These are phyloP conservation scores for Apiospora sp. DNA, from an alignment of 2,329 filamentous ascomycete genomes.

Conservation along the genomic window DNA sequence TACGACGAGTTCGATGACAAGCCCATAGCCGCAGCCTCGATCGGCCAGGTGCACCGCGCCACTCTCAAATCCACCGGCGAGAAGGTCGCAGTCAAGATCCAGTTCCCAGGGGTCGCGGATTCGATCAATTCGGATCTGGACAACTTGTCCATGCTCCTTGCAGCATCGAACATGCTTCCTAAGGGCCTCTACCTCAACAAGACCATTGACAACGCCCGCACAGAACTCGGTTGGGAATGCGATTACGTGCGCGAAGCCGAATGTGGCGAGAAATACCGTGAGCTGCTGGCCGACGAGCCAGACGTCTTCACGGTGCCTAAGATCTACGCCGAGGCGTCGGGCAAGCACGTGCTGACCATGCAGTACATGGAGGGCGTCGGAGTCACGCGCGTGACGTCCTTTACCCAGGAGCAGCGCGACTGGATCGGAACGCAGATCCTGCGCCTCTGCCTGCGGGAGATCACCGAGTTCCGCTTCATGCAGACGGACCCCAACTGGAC, in stretches of 20 bases:
- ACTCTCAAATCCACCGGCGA: conserved; percentile 77
- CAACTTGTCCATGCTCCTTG: conserved; percentile 89
- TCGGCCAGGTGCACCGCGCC: conserved; percentile 93
- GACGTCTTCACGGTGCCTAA: conserved; percentile 81
- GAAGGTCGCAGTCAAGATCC: conserved; percentile 91
- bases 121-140: conserved; percentile 97
- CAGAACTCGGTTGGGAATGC: conserved; percentile 95
- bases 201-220: conserved; percentile 93
- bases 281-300: conserved; percentile 77
- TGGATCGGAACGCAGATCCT: conserved; percentile 97
- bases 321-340: conserved; percentile 80
- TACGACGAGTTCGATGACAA: conserved; percentile 88
- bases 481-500: conserved; percentile 99
- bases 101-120: conserved; percentile 94
- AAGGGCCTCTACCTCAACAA: conserved; percentile 95
- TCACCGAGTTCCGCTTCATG: conserved; percentile 96
- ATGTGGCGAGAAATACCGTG: conserved; percentile 78
- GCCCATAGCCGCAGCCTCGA: conserved; percentile 94
- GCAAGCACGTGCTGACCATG: conserved; percentile 89
- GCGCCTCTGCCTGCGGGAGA: conserved; percentile 89
- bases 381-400: conserved; percentile 79
- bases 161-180: conserved; percentile 87
- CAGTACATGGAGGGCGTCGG: conserved; percentile 87
- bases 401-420: conserved; percentile 86
- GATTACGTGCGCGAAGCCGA: conserved; percentile 91